These are phyloP conservation scores for Diaporthe sp. DNA, from an alignment of 2,329 filamentous ascomycete species.

Conservation along the genomic window DNA sequence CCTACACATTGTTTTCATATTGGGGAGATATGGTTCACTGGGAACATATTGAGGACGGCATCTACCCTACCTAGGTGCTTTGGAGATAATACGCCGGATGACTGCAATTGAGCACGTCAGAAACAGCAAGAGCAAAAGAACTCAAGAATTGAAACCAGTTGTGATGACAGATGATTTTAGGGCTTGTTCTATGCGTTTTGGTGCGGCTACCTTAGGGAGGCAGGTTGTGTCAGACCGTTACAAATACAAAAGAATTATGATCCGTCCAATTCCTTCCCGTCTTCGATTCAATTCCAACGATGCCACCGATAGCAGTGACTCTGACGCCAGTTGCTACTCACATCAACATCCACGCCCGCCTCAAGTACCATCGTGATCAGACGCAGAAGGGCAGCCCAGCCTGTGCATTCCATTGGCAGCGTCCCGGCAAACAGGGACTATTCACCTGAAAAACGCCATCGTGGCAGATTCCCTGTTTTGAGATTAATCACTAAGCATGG, in stretches of 20 bases:
- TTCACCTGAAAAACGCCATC: not conserved
- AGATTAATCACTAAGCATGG: not conserved
- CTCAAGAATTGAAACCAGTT: too few species aligned
- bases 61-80: not conserved
- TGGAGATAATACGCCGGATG: not conserved
- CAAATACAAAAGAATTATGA: not conserved
- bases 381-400: conserved; percentile 17
- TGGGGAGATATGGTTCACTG: not conserved
- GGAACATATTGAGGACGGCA: not conserved
- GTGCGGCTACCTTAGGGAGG: not conserved
- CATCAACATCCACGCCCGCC: not conserved
- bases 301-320: not conserved
- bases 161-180: not conserved
- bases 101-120: not conserved
- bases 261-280: not conserved
- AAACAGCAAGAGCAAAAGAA: not conserved
- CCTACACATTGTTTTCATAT: not conserved
- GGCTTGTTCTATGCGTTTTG: not conserved
- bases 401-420: not conserved
- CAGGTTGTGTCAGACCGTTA: not conserved
- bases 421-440: not conserved
- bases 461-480: conserved; percentile 3
- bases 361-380: not conserved
- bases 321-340: not conserved
- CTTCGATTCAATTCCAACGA: not conserved